Conservation (phyloP, 192 early-diverging fungal genomes). For the Oehlia diaphana region DNA sequence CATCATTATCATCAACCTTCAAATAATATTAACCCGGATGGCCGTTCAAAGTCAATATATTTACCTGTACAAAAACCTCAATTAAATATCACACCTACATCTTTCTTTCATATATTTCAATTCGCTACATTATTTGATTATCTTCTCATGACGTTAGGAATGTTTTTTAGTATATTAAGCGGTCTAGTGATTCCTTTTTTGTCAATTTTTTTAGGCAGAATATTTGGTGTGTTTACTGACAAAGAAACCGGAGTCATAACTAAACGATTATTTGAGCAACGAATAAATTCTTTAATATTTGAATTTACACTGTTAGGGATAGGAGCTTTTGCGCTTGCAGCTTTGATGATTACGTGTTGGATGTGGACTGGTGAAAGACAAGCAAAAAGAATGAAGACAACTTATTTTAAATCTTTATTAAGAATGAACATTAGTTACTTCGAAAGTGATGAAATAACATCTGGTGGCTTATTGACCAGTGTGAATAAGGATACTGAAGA, state of each 20-base stretch:
- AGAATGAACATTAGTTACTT: slow-evolving; percentile 74
- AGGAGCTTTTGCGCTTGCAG: slow-evolving; percentile 29
- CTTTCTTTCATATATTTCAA: slow-evolving; percentile 27
- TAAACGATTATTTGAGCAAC: not conserved
- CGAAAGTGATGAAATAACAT: slow-evolving; percentile 64
- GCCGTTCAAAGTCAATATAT: too few relatives aligned
- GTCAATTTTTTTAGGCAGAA: not conserved
- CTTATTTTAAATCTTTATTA: slow-evolving; percentile 64
- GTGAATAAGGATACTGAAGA: slow-evolving; percentile 51
- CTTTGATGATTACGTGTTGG: slow-evolving; percentile 24
- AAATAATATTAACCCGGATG: too few relatives aligned
- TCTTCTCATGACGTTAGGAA: slow-evolving; percentile 14
- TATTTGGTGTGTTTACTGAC: slow-evolving; percentile 25
- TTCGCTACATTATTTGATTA: slow-evolving; percentile 25
- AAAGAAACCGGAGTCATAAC: slow-evolving; percentile 21
- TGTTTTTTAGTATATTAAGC: slow-evolving; percentile 7
- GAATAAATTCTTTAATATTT: not conserved
- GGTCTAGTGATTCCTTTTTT: slow-evolving; percentile 14
- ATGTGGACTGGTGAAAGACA: slow-evolving; percentile 56
- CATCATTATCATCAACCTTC: too few relatives aligned
- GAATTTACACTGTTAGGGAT: slow-evolving; percentile 49
- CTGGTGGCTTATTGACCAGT: slow-evolving; percentile 69
- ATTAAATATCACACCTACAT: not conserved
- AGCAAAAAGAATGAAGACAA: slow-evolving; percentile 58
- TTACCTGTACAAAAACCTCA: slow-evolving; percentile 1